These are phyloP conservation scores for Malassezia cuniculi DNA, from an alignment of 1,284 basidiomycete genomes.

Conservation along the genomic window DNA sequence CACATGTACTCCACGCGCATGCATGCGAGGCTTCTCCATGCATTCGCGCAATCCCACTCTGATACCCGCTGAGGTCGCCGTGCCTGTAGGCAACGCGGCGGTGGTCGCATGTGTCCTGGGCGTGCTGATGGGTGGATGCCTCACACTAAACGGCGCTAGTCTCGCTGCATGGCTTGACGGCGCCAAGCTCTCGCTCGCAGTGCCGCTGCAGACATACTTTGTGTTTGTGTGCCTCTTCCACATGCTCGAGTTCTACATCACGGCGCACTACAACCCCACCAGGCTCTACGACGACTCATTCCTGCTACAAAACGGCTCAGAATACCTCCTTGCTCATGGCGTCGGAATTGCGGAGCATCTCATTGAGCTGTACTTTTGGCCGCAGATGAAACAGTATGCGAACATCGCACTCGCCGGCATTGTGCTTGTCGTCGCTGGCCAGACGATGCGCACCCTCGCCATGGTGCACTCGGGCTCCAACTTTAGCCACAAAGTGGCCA, in stretches of 20 bases:
- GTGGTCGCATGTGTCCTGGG: constrained; percentile 6
- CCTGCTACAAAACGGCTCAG: constrained; percentile 73
- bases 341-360: constrained; percentile 65
- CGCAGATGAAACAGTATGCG: constrained; percentile 6
- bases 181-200: too few species aligned
- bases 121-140: constrained; percentile 6
- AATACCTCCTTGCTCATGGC: constrained; percentile 75
- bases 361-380: constrained; percentile 2
- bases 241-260: constrained; percentile 84
- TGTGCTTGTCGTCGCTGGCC: constrained; percentile 57
- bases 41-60: too few species aligned
- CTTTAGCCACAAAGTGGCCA: constrained; percentile 61
- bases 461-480: constrained; percentile 91
- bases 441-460: constrained; percentile 66
- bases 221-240: constrained; percentile 55
- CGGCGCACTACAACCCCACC: constrained; percentile 83
- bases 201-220: constrained; percentile 29
- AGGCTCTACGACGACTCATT: constrained; percentile 89
- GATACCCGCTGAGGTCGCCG: constrained; percentile 3
- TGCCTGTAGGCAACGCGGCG: constrained; percentile 3
- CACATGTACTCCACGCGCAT: too few species aligned
- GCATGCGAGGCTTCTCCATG: too few species aligned
- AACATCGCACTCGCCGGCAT: constrained; percentile 49
- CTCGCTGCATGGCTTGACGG: not conserved
- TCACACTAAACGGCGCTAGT: too few species aligned